Conservation (phyloP, 768 basidiomycete species). For the Boletus rubroflammeus region DNA sequence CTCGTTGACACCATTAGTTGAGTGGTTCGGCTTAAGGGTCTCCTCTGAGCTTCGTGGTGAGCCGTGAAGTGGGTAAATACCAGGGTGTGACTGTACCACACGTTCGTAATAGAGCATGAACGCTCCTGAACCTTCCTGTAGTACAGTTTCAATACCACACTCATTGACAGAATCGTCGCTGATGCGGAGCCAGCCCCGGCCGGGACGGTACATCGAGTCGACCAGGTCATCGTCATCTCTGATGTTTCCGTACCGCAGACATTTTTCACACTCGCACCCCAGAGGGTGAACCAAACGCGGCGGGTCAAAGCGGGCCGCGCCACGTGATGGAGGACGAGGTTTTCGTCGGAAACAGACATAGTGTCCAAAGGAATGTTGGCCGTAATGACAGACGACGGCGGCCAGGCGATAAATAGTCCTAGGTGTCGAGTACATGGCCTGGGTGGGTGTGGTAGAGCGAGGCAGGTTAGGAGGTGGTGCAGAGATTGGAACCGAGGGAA, state of each 20-base stretch:
- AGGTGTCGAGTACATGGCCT: slow-evolving; percentile 47
- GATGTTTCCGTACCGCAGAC: slow-evolving; percentile 47
- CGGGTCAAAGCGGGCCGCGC: slow-evolving; percentile 38
- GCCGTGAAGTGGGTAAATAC: slow-evolving; percentile 30
- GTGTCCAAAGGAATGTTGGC: slow-evolving; percentile 90
- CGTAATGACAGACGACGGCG: slow-evolving; percentile 90
- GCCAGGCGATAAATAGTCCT: slow-evolving; percentile 81
- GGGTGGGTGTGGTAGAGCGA: slow-evolving; percentile 55
- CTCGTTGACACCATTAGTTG: slow-evolving; percentile 37
- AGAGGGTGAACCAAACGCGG: slow-evolving; percentile 40
- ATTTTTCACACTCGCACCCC: slow-evolving; percentile 46
- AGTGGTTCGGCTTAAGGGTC: slow-evolving; percentile 53
- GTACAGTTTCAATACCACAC: slow-evolving; percentile 68
- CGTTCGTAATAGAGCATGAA: slow-evolving; percentile 98
- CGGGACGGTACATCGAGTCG: slow-evolving; percentile 35
- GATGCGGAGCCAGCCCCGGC: slow-evolving; percentile 81
- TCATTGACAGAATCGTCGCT: slow-evolving; percentile 82
- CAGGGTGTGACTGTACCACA: slow-evolving; percentile 39
- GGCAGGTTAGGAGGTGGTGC: slow-evolving; percentile 48
- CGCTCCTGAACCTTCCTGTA: slow-evolving; percentile 66
- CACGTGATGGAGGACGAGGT: slow-evolving; percentile 49
- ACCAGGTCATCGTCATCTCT: slow-evolving; percentile 51
- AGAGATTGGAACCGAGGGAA: slow-evolving; percentile 70
- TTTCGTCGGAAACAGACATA: slow-evolving; percentile 90
- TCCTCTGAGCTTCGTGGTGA: slow-evolving; percentile 57